Conservation (phyloP, 306 rosid genomes). For the Lathyrus aphaca region DNA sequence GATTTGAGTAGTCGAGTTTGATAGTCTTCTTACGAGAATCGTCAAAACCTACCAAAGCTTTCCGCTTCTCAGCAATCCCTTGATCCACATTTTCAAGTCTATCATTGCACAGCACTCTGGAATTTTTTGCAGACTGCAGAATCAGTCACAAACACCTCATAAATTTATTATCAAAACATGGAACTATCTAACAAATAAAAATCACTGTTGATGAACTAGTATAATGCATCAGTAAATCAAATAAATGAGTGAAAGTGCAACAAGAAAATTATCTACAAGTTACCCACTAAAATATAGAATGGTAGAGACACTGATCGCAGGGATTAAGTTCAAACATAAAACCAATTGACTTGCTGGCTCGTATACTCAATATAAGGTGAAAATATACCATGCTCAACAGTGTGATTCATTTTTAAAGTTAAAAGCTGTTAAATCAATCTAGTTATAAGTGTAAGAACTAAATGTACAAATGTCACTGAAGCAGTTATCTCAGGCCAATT, state of each 20-base stretch:
- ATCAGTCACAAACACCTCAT: conserved; percentile 46
- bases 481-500: conserved; percentile 20
- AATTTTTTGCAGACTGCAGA: conserved; percentile 63
- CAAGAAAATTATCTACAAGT: not conserved
- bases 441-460: conserved; percentile 24
- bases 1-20: conserved; percentile 26
- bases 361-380: conserved; percentile 3
- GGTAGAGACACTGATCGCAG: not conserved
- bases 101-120: conserved; percentile 42
- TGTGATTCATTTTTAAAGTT: conserved; percentile 1
- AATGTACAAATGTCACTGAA: conserved; percentile 4
- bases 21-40: conserved; percentile 38
- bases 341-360: conserved; percentile 28
- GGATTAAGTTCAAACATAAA: conserved; percentile 6
- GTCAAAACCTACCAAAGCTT: conserved; percentile 35
- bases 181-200: conserved; percentile 33
- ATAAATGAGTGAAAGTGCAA: conserved; percentile 4
- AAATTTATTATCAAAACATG: conserved; percentile 31
- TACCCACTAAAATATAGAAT: not conserved
- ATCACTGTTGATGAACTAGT: conserved; percentile 12
- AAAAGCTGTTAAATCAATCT: conserved; percentile 16
- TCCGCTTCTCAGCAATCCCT: conserved; percentile 45
- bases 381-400: not conserved
- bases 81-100: conserved; percentile 45
- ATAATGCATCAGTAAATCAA: conserved; percentile 19